phyloP scores from a whole-genome alignment of 208 protist species.

The Crithidia expoeki region DNA sequence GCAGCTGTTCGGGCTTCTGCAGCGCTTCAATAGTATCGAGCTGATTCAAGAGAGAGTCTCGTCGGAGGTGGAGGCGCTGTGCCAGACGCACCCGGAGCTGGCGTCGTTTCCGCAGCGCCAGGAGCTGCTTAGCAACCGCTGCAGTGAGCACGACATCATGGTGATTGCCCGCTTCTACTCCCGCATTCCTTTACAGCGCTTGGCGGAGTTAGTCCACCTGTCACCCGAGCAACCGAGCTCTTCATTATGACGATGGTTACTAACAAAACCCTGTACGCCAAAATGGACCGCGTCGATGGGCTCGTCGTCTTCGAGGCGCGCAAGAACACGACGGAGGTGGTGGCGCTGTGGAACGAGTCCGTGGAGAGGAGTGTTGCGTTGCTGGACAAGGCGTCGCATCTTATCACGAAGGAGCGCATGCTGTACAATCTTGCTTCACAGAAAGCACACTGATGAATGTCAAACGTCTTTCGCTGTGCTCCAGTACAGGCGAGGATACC shows the following conservation, averaged over 20 bases:
- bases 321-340: slow-evolving; percentile 89
- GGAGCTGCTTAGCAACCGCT: slow-evolving; percentile 87
- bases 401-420: slow-evolving; percentile 95
- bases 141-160: slow-evolving; percentile 96
- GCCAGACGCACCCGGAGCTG: slow-evolving; percentile 77
- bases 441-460: slow-evolving; percentile 14
- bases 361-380: slow-evolving; percentile 89
- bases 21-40: slow-evolving; percentile 86
- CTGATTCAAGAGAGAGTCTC: slow-evolving; percentile 82
- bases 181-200: slow-evolving; percentile 88
- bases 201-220: slow-evolving; percentile 92
- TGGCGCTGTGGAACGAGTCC: slow-evolving; percentile 87
- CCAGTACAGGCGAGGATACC: too few relatives aligned
- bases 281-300: slow-evolving; percentile 94
- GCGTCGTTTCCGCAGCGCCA: slow-evolving; percentile 52
- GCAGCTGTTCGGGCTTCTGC: slow-evolving; percentile 69
- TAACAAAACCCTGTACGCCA: slow-evolving; percentile 90
- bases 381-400: slow-evolving; percentile 93
- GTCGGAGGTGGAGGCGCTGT: slow-evolving; percentile 56
- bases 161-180: slow-evolving; percentile 95
- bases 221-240: slow-evolving; percentile 86
- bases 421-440: slow-evolving; percentile 66
- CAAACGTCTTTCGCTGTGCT: too few relatives aligned
- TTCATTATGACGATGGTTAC: slow-evolving; percentile 93
- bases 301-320: slow-evolving; percentile 90